phyloP scores from a whole-genome alignment of 805 yeast species.

The Isabelozyma heimii region DNA sequence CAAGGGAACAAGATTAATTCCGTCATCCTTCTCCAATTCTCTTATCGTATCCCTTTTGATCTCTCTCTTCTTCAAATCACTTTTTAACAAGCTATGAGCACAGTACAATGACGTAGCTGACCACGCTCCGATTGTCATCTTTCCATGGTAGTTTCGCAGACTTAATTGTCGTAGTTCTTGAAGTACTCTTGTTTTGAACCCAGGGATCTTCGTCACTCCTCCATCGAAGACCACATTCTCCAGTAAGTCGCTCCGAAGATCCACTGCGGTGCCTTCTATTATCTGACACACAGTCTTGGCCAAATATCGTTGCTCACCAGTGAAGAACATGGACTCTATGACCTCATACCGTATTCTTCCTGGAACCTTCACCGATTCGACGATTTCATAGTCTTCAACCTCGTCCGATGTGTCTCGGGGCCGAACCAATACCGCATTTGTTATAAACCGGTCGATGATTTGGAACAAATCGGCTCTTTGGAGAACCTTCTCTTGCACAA shows the following conservation, averaged over 20 bases:
- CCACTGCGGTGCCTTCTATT: constrained; percentile 12
- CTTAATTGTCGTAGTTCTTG: constrained; percentile 6
- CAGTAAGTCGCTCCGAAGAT: constrained; percentile 13
- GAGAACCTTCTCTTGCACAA: constrained; percentile 6
- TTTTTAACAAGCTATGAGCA: constrained; percentile 13
- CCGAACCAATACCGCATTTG: constrained; percentile 8
- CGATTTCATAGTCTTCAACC: background rate
- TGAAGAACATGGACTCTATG: constrained; percentile 7
- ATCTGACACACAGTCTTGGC: constrained; percentile 4
- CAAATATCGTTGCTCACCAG: constrained; percentile 4
- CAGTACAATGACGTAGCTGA: constrained; percentile 28
- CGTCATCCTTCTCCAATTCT: constrained; percentile 2
- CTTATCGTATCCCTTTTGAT: constrained; percentile 16
- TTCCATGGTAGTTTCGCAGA: constrained; percentile 3
- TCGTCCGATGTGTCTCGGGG: background rate
- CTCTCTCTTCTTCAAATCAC: constrained; percentile 18
- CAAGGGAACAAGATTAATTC: background rate
- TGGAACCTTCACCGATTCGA: constrained; percentile 6
- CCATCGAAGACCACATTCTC: constrained; percentile 23
- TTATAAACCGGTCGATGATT: constrained; percentile 14
- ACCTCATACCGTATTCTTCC: constrained; percentile 10
- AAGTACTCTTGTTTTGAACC: constrained; percentile 16
- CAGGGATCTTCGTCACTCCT: constrained; percentile 18
- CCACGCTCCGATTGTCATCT: constrained; percentile 28
- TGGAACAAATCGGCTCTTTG: constrained; percentile 10